Evolutionary conservation across 768 basidiomycete genomes (phyloP), one percentile per base, ranked within the genome.

Genomic region (Panaeolus papilionaceus): DNA sequence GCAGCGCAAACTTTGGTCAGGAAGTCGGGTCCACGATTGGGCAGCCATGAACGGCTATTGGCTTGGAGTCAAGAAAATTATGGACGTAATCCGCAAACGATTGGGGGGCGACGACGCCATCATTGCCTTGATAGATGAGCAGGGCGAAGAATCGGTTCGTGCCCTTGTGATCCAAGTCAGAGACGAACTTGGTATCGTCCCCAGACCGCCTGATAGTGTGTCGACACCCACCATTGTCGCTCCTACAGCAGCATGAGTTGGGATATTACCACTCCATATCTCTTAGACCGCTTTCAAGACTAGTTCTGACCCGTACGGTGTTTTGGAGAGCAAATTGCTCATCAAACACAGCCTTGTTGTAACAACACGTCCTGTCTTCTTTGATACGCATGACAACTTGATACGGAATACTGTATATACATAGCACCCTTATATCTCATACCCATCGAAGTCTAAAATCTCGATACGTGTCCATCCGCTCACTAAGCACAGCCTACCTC

Each of bases 21-120:
- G 88, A 4, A 77, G 76, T 12, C 78, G 75, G 28, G 83, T 91
- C 10, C 80, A 81, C n/a, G 83, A 86, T 65, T 90, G 87, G 89
- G 79, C 85, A 3, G 80, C 81, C 4, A 69, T 88, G 42, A 81
- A 78, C 12, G 73, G 76, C 38, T 74, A 78, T 65, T 85, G 85
- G 82, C 76, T 47, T 62, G 81, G 79, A 3, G 80, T 88, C 28
- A 85, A 88, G 70, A 72, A 73, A 61, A 79, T 89, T 61, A 88
- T 88, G 86, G 82, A 85, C 39, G 76, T 75, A 49, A 82, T 90
- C 40, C 79, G 87, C 45, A 72, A 71, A 38, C 77, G 77, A 40
- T 73, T 83, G 12, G 88, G 85, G 38, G 87, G 87, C 3, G 83
- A 86, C 20, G 79, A 79, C 23, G 82, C 80, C 10, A 75, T 88